Conservation (phyloP, 805 yeast species). For the Diddensiella caesifluorescens region DNA sequence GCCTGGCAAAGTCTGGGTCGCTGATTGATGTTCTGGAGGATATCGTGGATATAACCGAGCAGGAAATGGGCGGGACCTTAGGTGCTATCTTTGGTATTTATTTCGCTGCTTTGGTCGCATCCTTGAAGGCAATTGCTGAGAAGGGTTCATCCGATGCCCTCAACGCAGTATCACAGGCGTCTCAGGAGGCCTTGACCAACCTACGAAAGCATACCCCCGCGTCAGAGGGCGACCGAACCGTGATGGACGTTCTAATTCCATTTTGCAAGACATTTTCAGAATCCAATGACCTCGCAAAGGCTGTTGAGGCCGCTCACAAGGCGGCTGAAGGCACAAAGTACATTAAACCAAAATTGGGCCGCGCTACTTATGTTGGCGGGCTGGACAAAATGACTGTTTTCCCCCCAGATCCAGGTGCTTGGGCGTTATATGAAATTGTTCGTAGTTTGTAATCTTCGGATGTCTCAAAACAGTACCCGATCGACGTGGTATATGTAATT, state of each 20-base stretch:
- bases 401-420: slow-evolving; percentile 84
- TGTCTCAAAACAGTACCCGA: too few species aligned
- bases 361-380: slow-evolving; percentile 80
- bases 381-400: slow-evolving; percentile 41
- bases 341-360: slow-evolving; percentile 77
- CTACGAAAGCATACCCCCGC: slow-evolving; percentile 82
- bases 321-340: slow-evolving; percentile 74
- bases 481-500: too few species aligned
- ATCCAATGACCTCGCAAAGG: slow-evolving; percentile 48
- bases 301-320: slow-evolving; percentile 59
- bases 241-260: slow-evolving; percentile 83
- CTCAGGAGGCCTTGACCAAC: slow-evolving; percentile 55
- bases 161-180: slow-evolving; percentile 22
- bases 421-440: slow-evolving; percentile 19
- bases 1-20: slow-evolving; percentile 25
- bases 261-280: slow-evolving; percentile 56
- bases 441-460: slow-evolving; percentile 3
- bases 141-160: background rate
- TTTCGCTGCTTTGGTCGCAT: slow-evolving; percentile 62
- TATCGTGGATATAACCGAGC: slow-evolving; percentile 76
- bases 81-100: slow-evolving; percentile 87
- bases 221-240: slow-evolving; percentile 78
- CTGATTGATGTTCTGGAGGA: slow-evolving; percentile 50
- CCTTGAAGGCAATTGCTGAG: slow-evolving; percentile 5
- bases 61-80: slow-evolving; percentile 91